phyloP scores from a whole-genome alignment of 2,329 filamentous ascomycete species.

The Cytospora leucostoma region DNA sequence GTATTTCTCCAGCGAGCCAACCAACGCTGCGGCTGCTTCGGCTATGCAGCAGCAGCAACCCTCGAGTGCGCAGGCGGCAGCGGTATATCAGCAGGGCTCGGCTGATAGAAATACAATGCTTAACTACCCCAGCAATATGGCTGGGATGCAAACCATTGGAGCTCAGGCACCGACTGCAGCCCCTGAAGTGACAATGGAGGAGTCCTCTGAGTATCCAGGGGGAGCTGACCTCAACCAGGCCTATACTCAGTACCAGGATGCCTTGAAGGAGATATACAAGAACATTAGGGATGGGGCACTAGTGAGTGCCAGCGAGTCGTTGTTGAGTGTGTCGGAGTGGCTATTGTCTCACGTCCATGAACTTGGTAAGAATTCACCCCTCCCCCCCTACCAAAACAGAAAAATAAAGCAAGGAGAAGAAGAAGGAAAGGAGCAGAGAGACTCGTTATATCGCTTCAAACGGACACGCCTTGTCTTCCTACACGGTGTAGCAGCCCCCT shows the following conservation, averaged over 20 bases:
- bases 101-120: constrained; percentile 55
- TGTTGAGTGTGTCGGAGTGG: constrained; percentile 57
- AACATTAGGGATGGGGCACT: constrained; percentile 60
- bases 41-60: constrained; percentile 53
- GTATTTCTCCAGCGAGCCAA: constrained; percentile 72
- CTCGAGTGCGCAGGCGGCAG: constrained; percentile 51
- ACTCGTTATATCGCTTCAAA: neutral
- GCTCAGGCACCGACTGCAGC: constrained; percentile 43
- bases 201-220: constrained; percentile 57
- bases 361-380: constrained; percentile 49
- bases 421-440: no score
- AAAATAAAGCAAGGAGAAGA: no score
- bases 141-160: constrained; percentile 48
- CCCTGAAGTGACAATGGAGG: constrained; percentile 53
- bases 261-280: constrained; percentile 69
- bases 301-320: constrained; percentile 52
- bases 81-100: constrained; percentile 68
- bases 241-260: constrained; percentile 65
- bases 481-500: neutral
- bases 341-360: constrained; percentile 56
- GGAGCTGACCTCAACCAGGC: constrained; percentile 64
- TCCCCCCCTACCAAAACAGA: neutral
- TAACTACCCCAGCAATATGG: constrained; percentile 52
- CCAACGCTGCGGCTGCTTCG: constrained; percentile 60
- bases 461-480: neutral